Base-by-base conservation (phyloP, 352 stramenopile species). In the Plasmopara muralis region DNA sequence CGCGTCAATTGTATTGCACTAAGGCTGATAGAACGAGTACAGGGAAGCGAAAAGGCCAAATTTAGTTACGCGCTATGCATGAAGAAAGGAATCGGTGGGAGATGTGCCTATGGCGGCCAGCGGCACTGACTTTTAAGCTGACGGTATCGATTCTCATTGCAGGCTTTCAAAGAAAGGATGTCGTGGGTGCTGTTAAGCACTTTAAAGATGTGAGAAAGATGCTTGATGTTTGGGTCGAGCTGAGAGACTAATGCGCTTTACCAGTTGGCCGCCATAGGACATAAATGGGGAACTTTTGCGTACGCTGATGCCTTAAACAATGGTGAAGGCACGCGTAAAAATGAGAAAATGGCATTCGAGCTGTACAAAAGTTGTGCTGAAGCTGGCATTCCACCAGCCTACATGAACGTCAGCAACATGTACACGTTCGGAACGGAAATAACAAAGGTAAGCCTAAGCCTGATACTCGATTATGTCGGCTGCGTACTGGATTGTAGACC, bases 321-420 rank as follows among this genome's bases (percentile, higher is more conserved):
- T 51, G 83, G 83, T 44, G 79, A 94, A 45, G 81, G 83, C 14
- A 87, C 68, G 13, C 72, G 74, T 16, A 79, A 85, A 55, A 82
- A 92, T 33, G 65, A 84, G 35, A 70, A 78, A 45, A 87, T 89
- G 57, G 81, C 81, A 13, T 93, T 93, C 45, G 71, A 89, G 58
- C 61, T 92, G 10, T 93, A 78, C 50, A 75, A 80, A 25, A 69
- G 62, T 34, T 89, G 75, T 14, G 83, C 83, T 31, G 66, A 90
- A 50, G 57, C 41, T 16, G 67, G 69, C 40, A 68, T 93, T 29
- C 79, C 79, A 5, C 80, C 81, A 4, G 79, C 83, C 5, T 91
- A 77, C 66, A 73, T 89, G 50, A 89, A 90, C 37, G 75, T 93
- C 34, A 72, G 79, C 55, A 91, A 87, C 53, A 89, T 93, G 80